Conservation (phyloP, 495 filamentous ascomycete species). For the Talaromyces trachyspermus region DNA sequence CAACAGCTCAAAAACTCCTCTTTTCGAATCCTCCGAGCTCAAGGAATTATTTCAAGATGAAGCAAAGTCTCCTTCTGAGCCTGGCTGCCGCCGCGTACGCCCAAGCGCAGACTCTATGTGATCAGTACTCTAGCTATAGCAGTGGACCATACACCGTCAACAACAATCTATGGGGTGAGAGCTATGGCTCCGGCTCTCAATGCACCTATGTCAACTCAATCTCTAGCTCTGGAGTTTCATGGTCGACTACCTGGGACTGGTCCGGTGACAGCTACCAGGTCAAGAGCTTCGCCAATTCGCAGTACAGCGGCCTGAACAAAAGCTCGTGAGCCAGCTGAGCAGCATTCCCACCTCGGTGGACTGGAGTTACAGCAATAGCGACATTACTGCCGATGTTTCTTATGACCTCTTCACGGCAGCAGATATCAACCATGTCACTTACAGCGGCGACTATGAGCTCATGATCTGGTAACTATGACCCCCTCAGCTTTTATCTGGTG, state of each 20-base stretch:
- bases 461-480: conserved; percentile 38
- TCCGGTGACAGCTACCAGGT: conserved; percentile 29
- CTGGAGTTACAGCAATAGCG: conserved; percentile 33
- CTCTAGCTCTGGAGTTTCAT: conserved; percentile 22
- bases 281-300: conserved; percentile 39
- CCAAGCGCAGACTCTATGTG: conserved; percentile 23
- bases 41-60: conserved; percentile 3
- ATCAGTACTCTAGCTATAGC: conserved; percentile 29
- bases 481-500: not conserved
- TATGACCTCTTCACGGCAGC: conserved; percentile 43
- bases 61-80: conserved; percentile 5
- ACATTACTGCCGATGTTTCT: conserved; percentile 36
- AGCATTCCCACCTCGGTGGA: conserved; percentile 30
- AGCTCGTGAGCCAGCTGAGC: conserved; percentile 22
- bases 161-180: conserved; percentile 42
- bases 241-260: conserved; percentile 39
- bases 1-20: not conserved
- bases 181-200: conserved; percentile 29
- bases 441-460: conserved; percentile 40
- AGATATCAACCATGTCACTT: conserved; percentile 36
- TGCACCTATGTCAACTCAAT: conserved; percentile 32
- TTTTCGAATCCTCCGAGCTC: not conserved
- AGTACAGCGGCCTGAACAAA: conserved; percentile 20
- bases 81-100: conserved; percentile 5
- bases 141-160: conserved; percentile 30